These are phyloP conservation scores for Saccharum spontaneum DNA, from an alignment of 176 grass and related monocot genomes.

Conservation along the genomic window DNA sequence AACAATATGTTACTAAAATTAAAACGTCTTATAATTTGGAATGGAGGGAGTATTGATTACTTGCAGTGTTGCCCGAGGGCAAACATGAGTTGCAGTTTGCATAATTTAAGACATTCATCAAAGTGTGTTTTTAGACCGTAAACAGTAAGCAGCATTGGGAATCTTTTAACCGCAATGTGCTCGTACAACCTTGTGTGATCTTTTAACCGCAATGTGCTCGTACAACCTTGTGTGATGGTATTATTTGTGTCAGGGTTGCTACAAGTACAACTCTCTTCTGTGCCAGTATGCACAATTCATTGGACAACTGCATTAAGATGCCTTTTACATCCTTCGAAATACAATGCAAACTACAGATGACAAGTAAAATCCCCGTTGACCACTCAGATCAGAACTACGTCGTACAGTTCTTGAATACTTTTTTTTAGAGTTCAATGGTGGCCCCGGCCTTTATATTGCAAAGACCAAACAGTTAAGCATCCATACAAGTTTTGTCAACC, in stretches of 20 bases:
- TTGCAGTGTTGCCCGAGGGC: background rate
- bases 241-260: background rate
- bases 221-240: background rate
- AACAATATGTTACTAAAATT: too few species aligned
- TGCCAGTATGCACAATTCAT: background rate
- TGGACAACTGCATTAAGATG: too few species aligned
- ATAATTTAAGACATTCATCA: background rate
- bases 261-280: background rate
- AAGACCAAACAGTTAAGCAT: too few species aligned
- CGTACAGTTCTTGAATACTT: background rate
- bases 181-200: background rate
- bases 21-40: too few species aligned
- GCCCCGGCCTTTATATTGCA: too few species aligned
- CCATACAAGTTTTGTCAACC: too few species aligned
- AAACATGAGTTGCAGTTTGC: background rate
- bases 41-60: too few species aligned
- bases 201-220: background rate
- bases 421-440: too few species aligned
- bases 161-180: background rate
- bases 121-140: too few species aligned
- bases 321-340: background rate
- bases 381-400: background rate
- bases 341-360: background rate
- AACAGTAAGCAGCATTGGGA: background rate
- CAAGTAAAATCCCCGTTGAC: background rate